Percentiles rank a stretch among this genome's conserved stretches.
phyloP scores from a whole-genome alignment of 1,284 basidiomycete genomes.

The Inonotus hispidus region DNA sequence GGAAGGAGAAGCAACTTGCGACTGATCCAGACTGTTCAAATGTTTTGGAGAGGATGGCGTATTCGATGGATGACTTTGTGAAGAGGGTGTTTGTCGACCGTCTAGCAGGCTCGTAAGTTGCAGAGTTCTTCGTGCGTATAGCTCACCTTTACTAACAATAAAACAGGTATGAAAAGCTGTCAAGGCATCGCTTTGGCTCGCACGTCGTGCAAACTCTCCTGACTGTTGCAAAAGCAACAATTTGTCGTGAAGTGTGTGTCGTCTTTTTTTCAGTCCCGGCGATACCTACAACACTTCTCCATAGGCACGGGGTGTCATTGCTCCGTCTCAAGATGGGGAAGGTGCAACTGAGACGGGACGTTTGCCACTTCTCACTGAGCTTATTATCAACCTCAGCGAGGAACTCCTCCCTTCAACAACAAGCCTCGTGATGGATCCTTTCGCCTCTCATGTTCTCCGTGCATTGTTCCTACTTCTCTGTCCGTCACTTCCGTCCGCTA shows the following conservation, averaged over 20 bases:
- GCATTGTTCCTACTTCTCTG: constrained; percentile 72
- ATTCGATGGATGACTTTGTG: constrained; percentile 93
- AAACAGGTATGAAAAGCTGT: constrained; percentile 58
- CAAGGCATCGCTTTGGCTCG: constrained; percentile 82
- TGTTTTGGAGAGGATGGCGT: constrained; percentile 79
- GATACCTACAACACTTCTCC: neutral
- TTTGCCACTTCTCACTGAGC: constrained; percentile 66
- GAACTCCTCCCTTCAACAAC: constrained; percentile 65
- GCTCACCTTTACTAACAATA: constrained; percentile 8
- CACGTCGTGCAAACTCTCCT: constrained; percentile 91
- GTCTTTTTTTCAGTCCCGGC: neutral
- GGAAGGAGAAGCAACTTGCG: constrained; percentile 82
- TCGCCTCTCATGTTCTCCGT: constrained; percentile 84
- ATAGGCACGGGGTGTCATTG: constrained; percentile 60
- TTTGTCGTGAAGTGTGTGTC: constrained; percentile 73
- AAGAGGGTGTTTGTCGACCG: constrained; percentile 83
- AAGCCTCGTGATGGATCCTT: constrained; percentile 71
- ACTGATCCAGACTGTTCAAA: constrained; percentile 90
- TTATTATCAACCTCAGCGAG: constrained; percentile 64
- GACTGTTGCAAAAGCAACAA: constrained; percentile 64
- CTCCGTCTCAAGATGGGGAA: constrained; percentile 41
- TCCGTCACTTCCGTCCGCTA: constrained; percentile 41
- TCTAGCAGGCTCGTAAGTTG: constrained; percentile 76
- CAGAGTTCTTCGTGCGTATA: neutral
- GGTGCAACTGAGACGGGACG: constrained; percentile 50